Evolutionary conservation across 108 stramenopile species (phyloP).

Genomic region (Nitzschia putrida): DNA sequence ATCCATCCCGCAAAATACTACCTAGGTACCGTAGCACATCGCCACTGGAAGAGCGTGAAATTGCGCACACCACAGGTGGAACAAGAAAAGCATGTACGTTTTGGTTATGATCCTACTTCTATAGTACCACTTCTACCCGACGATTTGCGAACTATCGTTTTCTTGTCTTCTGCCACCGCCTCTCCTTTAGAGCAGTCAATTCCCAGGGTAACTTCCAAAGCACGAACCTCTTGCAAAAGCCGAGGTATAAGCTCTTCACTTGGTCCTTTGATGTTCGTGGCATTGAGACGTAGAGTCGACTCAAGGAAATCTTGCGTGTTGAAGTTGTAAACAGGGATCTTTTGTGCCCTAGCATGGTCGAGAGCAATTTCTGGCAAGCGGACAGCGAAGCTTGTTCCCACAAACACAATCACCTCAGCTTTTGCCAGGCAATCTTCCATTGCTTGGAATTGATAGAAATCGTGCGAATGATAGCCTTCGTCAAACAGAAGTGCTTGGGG

Average conservation of each 20-base stretch:
- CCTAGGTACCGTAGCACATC: no score
- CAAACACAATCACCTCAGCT: constrained; percentile 59
- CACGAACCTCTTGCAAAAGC: constrained; percentile 22
- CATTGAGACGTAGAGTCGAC: constrained; percentile 51
- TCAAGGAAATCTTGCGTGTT: constrained; percentile 57
- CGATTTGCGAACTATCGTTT: not conserved
- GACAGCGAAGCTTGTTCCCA: constrained; percentile 67
- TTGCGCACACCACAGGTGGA: no score
- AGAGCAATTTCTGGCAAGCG: constrained; percentile 61
- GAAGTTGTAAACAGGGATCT: constrained; percentile 65
- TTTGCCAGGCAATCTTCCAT: constrained; percentile 64
- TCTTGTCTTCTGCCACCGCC: not conserved
- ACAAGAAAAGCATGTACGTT: no score
- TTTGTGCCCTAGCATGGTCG: constrained; percentile 50
- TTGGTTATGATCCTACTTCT: no score
- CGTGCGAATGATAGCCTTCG: constrained; percentile 76
- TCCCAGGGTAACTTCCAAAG: constrained; percentile 16
- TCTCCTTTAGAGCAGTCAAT: constrained; percentile 16
- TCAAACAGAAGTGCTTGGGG: constrained; percentile 76
- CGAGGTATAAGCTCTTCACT: constrained; percentile 38
- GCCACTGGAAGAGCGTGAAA: no score
- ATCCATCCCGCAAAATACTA: no score
- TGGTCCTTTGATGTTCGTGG: constrained; percentile 55
- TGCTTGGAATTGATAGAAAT: constrained; percentile 65
- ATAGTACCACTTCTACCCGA: no score